Percentiles rank a stretch among this genome's conserved stretches.
Conservation (phyloP, 106 monocot genomes). For the Triglochin maritima region DNA sequence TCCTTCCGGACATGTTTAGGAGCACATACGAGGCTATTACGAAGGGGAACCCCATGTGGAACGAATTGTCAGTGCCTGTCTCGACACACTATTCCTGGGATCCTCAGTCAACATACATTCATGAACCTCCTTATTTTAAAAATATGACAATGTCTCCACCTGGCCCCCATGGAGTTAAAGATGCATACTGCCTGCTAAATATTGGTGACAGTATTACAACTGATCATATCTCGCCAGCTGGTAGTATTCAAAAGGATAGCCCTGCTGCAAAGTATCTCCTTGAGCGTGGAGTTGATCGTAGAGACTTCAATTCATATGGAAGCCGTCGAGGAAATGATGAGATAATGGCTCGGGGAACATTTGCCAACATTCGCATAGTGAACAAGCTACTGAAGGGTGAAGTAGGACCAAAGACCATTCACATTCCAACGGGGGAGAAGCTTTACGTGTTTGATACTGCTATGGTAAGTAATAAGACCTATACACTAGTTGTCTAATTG, state of each 20-base stretch:
- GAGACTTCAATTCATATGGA: constrained; percentile 89
- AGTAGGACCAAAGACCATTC: constrained; percentile 79
- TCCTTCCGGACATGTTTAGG: constrained; percentile 63
- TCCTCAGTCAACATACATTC: constrained; percentile 59
- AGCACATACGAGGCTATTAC: constrained; percentile 56
- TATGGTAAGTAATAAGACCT: no score
- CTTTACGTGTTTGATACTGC: constrained; percentile 89
- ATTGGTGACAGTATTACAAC: constrained; percentile 87
- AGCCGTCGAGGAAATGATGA: constrained; percentile 88
- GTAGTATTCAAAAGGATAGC: constrained; percentile 83
- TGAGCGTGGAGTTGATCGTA: constrained; percentile 68
- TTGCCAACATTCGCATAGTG: constrained; percentile 85
- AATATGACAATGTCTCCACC: constrained; percentile 84
- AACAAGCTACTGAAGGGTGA: constrained; percentile 86
- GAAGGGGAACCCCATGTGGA: constrained; percentile 79
- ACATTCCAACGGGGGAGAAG: constrained; percentile 80
- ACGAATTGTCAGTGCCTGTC: constrained; percentile 41
- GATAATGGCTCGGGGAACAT: constrained; percentile 89
- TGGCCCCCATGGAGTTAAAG: constrained; percentile 65
- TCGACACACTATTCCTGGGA: constrained; percentile 55
- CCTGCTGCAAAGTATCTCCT: constrained; percentile 69
- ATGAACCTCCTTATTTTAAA: constrained; percentile 94
- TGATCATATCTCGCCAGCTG: constrained; percentile 97
- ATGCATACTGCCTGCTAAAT: constrained; percentile 73
- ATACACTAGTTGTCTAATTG: no score